These are phyloP conservation scores for Dendrostoma leiphaemia DNA, from an alignment of 2,329 filamentous ascomycete species.

Conservation along the genomic window DNA sequence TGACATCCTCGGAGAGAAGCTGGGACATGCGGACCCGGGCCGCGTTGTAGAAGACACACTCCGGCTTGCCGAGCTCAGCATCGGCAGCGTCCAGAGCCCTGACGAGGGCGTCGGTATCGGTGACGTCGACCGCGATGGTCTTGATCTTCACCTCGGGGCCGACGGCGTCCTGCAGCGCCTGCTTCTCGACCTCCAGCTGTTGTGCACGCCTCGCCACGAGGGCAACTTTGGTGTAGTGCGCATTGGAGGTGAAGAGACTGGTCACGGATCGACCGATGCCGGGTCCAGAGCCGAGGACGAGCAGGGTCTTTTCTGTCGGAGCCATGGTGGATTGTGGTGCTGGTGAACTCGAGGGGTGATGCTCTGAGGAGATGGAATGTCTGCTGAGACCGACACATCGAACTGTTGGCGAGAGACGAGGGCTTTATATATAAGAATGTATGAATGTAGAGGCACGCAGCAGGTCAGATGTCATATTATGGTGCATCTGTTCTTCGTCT, in stretches of 20 bases:
- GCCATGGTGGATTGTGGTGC: no score
- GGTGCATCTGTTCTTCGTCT: no score
- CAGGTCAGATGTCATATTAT: no score
- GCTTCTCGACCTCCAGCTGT: constrained; percentile 42
- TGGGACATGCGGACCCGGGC: constrained; percentile 43
- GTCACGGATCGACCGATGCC: constrained; percentile 45
- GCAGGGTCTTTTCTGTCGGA: constrained; percentile 27
- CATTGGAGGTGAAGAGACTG: constrained; percentile 38
- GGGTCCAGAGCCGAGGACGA: constrained; percentile 45
- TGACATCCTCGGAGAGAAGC: constrained; percentile 38
- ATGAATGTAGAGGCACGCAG: no score
- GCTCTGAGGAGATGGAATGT: no score
- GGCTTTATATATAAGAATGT: no score
- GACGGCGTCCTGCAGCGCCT: constrained; percentile 30
- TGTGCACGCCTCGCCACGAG: constrained; percentile 42
- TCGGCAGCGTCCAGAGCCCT: constrained; percentile 39
- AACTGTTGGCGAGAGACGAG: no score
- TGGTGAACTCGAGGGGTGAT: no score
- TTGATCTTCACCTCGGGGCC: constrained; percentile 33
- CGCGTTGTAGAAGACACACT: constrained; percentile 52
- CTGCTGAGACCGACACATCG: no score
- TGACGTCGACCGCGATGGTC: constrained; percentile 43
- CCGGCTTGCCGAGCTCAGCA: constrained; percentile 38
- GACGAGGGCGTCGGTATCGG: constrained; percentile 35
- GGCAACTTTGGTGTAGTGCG: constrained; percentile 44